Evolutionary conservation across 2,329 filamentous ascomycete genomes (phyloP), one percentile per base, ranked within the genome.

Genomic region (Bipolaris victoriae): DNA sequence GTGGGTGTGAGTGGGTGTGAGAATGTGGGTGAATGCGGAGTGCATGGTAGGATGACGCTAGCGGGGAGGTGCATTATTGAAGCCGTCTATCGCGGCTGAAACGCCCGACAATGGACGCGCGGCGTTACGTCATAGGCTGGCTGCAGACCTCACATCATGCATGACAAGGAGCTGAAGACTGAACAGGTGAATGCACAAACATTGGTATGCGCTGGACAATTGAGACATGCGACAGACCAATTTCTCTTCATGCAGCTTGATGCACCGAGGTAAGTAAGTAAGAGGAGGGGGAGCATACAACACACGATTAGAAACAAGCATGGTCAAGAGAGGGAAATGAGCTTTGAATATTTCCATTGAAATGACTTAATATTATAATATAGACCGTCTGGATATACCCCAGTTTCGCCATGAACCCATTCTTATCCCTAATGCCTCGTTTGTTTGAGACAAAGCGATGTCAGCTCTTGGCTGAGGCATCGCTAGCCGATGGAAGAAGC

Each of bases 401-500:
- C 36, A 52, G 15, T 35, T 10, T 46, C 33, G 40, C 48, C 35
- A 35, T 16, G 39, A 56, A 51, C 22, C 20, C 40, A 52, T 49
- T 48, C 36, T 16, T 43, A 37, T 53, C 49, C 51, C 43, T 58
- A 39, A 40, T 55, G 56, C 58, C 58, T 57, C 58, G 48, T 35
- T 49, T 55, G 41, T 22, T 6, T 35, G 58, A 66, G 52, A 61
- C 57, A 55, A 50, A 57, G 55, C 44, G 57, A 59, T 18, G 39
- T 56, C 55, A 57, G 53, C 55, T 52, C 29, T 22, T 39, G n/a
- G 54, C 55, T 48, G 56, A 39, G 15, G 15, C 41, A 26, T 51
- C 36, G 49, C 52, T 55, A 44, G 39, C 45, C 31, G 49, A 53
- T 53, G 31, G 47, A 44, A 18, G 41, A 60, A 55, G 40, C 31